A percentile compares a stretch with the other conserved stretches of the same genome.
Evolutionary conservation across 1,284 basidiomycete species (phyloP).

Genomic region (Ganoderma lingzhi): DNA sequence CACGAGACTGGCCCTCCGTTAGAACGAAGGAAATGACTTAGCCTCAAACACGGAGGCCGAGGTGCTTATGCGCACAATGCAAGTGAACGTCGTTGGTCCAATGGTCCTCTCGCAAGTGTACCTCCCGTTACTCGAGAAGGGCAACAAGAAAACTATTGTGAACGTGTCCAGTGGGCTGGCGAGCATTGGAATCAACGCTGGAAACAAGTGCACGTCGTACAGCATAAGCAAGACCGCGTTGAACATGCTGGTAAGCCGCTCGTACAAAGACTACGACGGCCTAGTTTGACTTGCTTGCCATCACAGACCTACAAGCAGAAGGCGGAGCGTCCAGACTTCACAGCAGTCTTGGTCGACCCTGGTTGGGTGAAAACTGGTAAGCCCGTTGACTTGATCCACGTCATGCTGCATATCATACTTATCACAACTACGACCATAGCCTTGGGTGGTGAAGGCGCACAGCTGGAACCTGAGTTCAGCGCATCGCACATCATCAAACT

Average conservation of each 20-base stretch:
- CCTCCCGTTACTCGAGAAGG: conserved; percentile 43
- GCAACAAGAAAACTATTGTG: conserved; percentile 44
- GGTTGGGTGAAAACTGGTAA: conserved; percentile 45
- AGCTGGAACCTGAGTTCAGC: conserved; percentile 41
- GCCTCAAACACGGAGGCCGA: conserved; percentile 15
- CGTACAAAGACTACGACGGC: not conserved
- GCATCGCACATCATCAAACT: conserved; percentile 39
- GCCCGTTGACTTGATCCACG: not conserved
- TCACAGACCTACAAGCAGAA: conserved; percentile 45
- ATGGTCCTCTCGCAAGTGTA: conserved; percentile 43
- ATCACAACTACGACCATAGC: conserved; percentile 20
- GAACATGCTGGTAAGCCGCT: conserved; percentile 40
- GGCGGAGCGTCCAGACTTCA: conserved; percentile 37
- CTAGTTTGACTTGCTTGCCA: not conserved
- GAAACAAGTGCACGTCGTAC: conserved; percentile 38
- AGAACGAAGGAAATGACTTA: not conserved
- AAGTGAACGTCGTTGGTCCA: conserved; percentile 45
- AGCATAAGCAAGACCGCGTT: conserved; percentile 42
- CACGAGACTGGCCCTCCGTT: not conserved
- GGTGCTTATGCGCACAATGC: conserved; percentile 34
- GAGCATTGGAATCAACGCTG: conserved; percentile 41
- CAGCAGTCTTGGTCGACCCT: conserved; percentile 38
- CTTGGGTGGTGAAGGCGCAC: conserved; percentile 44
- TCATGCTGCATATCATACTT: not conserved
- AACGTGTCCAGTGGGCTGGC: conserved; percentile 44